Base-by-base conservation (phyloP, 345 rosid species). In the Psidium guajava region DNA sequence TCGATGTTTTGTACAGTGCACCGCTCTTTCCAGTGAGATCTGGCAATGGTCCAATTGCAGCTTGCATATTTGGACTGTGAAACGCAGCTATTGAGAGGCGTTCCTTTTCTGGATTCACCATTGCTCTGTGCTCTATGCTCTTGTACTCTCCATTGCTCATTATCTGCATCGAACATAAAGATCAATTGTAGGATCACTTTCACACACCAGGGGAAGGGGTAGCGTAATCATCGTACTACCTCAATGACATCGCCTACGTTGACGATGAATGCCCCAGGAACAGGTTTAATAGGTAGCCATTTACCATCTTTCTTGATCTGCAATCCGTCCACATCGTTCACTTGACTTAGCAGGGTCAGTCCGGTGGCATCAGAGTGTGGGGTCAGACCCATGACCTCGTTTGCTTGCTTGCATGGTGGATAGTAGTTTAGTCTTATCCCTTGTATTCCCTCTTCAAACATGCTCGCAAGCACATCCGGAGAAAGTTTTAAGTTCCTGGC, bases 101-200 rank as follows among this genome's bases (percentile, higher is more conserved):
- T 73, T 92, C 90, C 24, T 87, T 91, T 16, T 85, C 83, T 61
- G 87, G 85, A 81, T 92, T 89, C 58, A 89, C 90, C 12, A 91
- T 84, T 5, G 88, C 93, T 61, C 94, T 88, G 83, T 93, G 94
- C 84, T 90, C 89, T 18, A 90, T 89, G 82, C 92, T 90, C 81
- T 89, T 91, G 53, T 91, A 85, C 77, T 54, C 90, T 74, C 85
- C 85, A 24, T 86, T 86, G 83, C 88, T 86, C 88, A 86, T 83
- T 83, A 83, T 83, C 88, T 86, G 85, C 87, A 86, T 82, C 55
- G 11, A 15, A 85, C 53, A 13, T 12, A 25, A 61, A 59, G 25
- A 25, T 36, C 82, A 85, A 28, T 52, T 50, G 27, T 22, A n/a
- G 69, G 5, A 22, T 64, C 20, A 3, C 3, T 51, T 3, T 10